Percentiles rank a stretch among this genome's conserved stretches.
phyloP scores from a whole-genome alignment of 345 rosid genomes.

The Salix udensis region DNA sequence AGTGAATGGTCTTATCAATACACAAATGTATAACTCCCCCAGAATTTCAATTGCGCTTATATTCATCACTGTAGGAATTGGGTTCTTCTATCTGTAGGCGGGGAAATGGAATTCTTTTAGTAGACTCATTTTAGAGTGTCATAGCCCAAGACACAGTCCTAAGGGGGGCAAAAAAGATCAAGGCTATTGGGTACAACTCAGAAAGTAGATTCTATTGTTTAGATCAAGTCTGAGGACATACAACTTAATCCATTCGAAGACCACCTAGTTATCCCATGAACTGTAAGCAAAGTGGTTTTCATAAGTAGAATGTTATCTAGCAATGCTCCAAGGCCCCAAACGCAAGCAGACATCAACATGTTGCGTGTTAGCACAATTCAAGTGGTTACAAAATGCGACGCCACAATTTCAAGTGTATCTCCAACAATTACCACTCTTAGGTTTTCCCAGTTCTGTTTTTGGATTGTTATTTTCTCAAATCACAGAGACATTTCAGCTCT shows the following conservation, averaged over 20 bases:
- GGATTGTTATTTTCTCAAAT: not conserved
- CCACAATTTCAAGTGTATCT: not conserved
- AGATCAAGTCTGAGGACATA: not conserved
- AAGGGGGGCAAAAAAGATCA: not conserved
- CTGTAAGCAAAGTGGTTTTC: not conserved
- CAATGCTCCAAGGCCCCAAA: not conserved
- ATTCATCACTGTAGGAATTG: no score
- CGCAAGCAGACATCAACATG: not conserved
- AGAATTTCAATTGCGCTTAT: no score
- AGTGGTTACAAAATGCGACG: not conserved
- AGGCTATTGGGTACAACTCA: not conserved
- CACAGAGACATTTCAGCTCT: not conserved
- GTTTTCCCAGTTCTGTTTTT: not conserved
- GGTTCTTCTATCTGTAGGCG: no score
- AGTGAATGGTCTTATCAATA: no score
- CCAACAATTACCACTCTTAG: not conserved
- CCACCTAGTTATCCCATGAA: not conserved
- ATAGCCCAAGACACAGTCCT: not conserved
- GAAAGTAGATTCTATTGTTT: not conserved
- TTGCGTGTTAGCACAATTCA: not conserved
- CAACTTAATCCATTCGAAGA: not conserved
- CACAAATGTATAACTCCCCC: no score
- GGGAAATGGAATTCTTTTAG: no score
- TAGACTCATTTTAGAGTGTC: not conserved
- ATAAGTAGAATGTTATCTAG: not conserved